phyloP scores from a whole-genome alignment of 192 early-diverging fungal genomes.

The Chytriomyces hyalinus region DNA sequence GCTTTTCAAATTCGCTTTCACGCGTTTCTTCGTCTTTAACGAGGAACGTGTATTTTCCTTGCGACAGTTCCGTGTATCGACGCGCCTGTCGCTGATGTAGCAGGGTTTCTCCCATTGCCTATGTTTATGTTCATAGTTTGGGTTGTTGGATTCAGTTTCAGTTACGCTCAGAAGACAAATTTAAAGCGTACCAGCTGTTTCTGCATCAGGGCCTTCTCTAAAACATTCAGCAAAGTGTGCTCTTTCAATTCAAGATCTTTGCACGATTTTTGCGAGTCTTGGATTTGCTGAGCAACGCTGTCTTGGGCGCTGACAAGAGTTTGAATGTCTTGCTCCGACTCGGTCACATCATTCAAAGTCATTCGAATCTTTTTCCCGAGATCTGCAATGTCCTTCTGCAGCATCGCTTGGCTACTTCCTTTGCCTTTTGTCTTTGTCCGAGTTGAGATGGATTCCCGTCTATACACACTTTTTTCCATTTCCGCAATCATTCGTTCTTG shows the following conservation, averaged over 20 bases:
- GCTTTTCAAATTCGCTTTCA: slow-evolving; percentile 41
- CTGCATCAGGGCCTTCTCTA: slow-evolving; percentile 28
- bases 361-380: slow-evolving; percentile 54
- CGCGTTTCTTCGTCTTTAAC: slow-evolving; percentile 41
- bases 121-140: slow-evolving; percentile 2
- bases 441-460: slow-evolving; percentile 61
- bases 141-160: not conserved
- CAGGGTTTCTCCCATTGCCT: slow-evolving; percentile 46
- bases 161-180: not conserved
- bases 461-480: slow-evolving; percentile 67
- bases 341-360: slow-evolving; percentile 55
- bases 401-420: slow-evolving; percentile 50
- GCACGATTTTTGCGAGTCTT: slow-evolving; percentile 40
- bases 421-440: slow-evolving; percentile 58
- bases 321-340: slow-evolving; percentile 57
- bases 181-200: slow-evolving; percentile 31
- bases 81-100: slow-evolving; percentile 54
- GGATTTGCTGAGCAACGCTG: slow-evolving; percentile 36
- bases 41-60: slow-evolving; percentile 54
- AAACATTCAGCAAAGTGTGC: slow-evolving; percentile 16
- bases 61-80: slow-evolving; percentile 52
- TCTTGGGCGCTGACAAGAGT: slow-evolving; percentile 46
- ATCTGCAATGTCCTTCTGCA: slow-evolving; percentile 62
- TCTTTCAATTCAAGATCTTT: slow-evolving; percentile 38
- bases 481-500: slow-evolving; percentile 70